These are phyloP conservation scores for Apophysomyces sp. DNA, from an alignment of 371 early-diverging fungal genomes.

Conservation along the genomic window DNA sequence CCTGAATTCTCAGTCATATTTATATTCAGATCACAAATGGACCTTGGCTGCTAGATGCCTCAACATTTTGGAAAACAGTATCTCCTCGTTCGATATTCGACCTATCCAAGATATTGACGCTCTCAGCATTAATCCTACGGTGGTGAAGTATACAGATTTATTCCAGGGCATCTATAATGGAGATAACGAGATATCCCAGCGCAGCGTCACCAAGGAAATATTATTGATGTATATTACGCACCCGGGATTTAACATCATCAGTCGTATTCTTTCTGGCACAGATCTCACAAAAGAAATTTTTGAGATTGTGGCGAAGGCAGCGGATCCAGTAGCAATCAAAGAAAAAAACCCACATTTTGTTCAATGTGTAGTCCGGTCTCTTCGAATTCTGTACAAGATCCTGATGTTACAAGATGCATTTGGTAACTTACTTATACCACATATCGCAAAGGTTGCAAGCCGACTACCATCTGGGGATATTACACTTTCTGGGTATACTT, in stretches of 20 bases:
- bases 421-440: conserved; percentile 65
- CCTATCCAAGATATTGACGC: conserved; percentile 14
- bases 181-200: neutral
- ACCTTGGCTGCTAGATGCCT: conserved; percentile 68
- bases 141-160: neutral
- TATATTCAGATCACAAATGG: conserved; percentile 70
- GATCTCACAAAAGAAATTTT: conserved; percentile 64
- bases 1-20: conserved; percentile 62
- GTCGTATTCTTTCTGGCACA: conserved; percentile 72
- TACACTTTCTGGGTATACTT: conserved; percentile 17
- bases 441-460: conserved; percentile 23
- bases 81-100: conserved; percentile 68
- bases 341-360: conserved; percentile 10
- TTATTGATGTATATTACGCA: conserved; percentile 46
- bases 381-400: conserved; percentile 66
- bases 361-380: conserved; percentile 44
- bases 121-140: neutral
- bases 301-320: conserved; percentile 58
- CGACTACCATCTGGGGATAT: conserved; percentile 15
- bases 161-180: neutral
- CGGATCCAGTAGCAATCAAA: conserved; percentile 26
- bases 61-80: conserved; percentile 67
- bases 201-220: conserved; percentile 4
- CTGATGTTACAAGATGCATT: conserved; percentile 67
- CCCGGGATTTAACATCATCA: conserved; percentile 82